Conservation (phyloP, 169 alveolate species). For the Plasmodium reichenowi region DNA sequence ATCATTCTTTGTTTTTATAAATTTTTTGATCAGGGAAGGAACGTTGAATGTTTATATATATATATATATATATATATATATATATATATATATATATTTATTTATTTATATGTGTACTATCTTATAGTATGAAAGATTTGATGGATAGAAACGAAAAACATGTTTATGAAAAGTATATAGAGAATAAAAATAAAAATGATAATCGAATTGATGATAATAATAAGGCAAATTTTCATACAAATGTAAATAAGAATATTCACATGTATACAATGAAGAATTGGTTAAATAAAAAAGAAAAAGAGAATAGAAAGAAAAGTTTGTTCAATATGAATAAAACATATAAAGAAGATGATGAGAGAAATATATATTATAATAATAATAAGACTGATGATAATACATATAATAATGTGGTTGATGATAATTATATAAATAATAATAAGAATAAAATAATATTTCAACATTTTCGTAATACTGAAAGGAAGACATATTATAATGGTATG, state of each 20-base stretch:
- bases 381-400: constrained; percentile 13
- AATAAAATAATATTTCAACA: constrained; percentile 16
- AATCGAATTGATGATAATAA: not conserved
- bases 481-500: not conserved
- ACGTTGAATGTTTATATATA: too few species aligned
- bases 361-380: not conserved
- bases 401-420: constrained; percentile 9
- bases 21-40: too few species aligned
- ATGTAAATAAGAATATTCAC: not conserved
- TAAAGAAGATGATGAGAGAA: too few species aligned
- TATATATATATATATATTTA: too few species aligned
- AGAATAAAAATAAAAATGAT: constrained; percentile 9
- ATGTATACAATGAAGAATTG: not conserved
- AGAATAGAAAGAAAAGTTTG: constrained; percentile 5
- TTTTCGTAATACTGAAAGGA: constrained; percentile 27
- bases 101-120: too few species aligned
- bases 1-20: too few species aligned
- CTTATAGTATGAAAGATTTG: constrained; percentile 24
- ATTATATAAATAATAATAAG: constrained; percentile 3
- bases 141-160: constrained; percentile 18
- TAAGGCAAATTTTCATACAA: not conserved
- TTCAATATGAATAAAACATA: constrained; percentile 4
- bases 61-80: too few species aligned
- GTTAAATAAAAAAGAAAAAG: not conserved
- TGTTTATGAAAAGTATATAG: constrained; percentile 8